These are phyloP conservation scores for Rhizopus delemar DNA, from an alignment of 371 early-diverging fungal species.

Conservation along the genomic window DNA sequence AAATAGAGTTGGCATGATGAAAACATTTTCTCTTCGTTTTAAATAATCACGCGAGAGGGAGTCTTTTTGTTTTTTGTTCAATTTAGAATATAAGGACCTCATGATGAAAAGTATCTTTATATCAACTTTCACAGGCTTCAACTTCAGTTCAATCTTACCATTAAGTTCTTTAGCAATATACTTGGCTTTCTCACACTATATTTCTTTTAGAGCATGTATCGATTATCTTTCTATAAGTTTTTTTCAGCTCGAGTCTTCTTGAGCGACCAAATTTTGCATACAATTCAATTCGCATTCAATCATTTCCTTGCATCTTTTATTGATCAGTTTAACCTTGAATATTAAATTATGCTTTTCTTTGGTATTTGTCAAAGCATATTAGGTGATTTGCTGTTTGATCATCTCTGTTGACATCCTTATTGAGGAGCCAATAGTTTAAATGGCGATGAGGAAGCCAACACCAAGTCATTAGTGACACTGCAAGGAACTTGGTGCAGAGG, in stretches of 20 bases:
- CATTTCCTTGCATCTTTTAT: conserved; percentile 92
- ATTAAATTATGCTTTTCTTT: conserved; percentile 84
- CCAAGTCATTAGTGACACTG: conserved; percentile 57
- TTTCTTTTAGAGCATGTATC: conserved; percentile 75
- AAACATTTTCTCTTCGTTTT: conserved; percentile 71
- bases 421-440: conserved; percentile 82
- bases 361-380: conserved; percentile 65
- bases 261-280: conserved; percentile 80
- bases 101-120: conserved; percentile 75
- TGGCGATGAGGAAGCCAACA: conserved; percentile 78
- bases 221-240: conserved; percentile 85
- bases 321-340: conserved; percentile 76
- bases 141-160: conserved; percentile 77
- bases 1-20: conserved; percentile 94
- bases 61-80: conserved; percentile 78
- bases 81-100: conserved; percentile 91
- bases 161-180: conserved; percentile 87
- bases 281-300: conserved; percentile 78
- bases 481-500: conserved; percentile 90
- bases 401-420: conserved; percentile 64
- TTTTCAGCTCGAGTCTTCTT: conserved; percentile 87
- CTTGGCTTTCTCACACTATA: conserved; percentile 82
- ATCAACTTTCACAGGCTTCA: conserved; percentile 85
- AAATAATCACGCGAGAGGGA: conserved; percentile 59
- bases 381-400: conserved; percentile 60